These are phyloP conservation scores for Cichorium intybus DNA, from an alignment of 140 eudicot species.

Conservation along the genomic window DNA sequence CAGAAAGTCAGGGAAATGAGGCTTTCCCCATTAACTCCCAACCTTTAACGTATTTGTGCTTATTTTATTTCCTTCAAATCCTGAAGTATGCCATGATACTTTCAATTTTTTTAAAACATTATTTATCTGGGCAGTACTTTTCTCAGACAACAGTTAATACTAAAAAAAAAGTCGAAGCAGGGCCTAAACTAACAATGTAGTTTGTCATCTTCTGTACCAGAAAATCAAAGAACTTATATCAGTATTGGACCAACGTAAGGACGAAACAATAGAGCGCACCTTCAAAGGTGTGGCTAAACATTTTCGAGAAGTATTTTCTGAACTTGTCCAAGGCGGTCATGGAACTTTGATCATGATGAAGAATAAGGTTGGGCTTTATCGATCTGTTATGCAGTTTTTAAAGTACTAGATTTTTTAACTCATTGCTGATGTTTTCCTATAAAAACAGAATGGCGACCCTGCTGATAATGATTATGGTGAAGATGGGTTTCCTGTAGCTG, in stretches of 20 bases:
- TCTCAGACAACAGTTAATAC: too few species aligned
- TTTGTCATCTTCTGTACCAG: too few species aligned
- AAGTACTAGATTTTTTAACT: conserved; percentile 2
- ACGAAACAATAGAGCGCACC: conserved; percentile 97
- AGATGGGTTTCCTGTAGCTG: conserved; percentile 88
- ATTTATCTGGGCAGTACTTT: too few species aligned
- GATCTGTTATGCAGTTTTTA: neutral
- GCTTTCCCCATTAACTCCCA: conserved; percentile 2
- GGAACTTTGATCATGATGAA: conserved; percentile 94
- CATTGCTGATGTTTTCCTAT: neutral
- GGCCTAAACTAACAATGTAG: too few species aligned
- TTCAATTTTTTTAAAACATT: too few species aligned
- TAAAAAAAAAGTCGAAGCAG: too few species aligned
- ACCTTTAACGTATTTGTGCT: too few species aligned
- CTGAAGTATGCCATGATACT: too few species aligned
- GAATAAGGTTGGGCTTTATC: conserved; percentile 58
- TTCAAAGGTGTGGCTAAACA: conserved; percentile 98
- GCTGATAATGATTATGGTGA: conserved; percentile 84
- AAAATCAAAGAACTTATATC: conserved; percentile 89
- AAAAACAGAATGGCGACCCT: conserved; percentile 71
- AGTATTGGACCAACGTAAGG: conserved; percentile 93
- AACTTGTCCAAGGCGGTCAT: conserved; percentile 98
- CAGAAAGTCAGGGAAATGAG: too few species aligned
- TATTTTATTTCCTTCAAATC: too few species aligned
- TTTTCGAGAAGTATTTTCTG: conserved; percentile 93